Evolutionary conservation across 371 early-diverging fungal genomes (phyloP), one percentile per base, ranked within the genome.

Genomic region (Mucor saturninus): DNA sequence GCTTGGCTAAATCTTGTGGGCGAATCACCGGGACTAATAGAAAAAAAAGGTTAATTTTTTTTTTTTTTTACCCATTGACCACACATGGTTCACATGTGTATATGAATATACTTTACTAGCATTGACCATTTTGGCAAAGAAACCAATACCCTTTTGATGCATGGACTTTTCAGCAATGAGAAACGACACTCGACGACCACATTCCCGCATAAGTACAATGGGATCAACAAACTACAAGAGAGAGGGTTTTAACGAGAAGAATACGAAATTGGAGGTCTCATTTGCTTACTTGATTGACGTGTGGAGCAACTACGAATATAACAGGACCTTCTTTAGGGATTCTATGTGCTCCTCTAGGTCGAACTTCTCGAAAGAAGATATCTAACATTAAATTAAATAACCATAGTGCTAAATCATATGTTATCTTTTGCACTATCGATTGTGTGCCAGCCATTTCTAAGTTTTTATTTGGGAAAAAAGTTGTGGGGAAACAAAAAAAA

Each of bases 251-350:
- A 42, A 42, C 1, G 4, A 5, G 13, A 50, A 29, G 11, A 50
- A 9, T 13, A 11, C 10, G 10, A 26, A 46, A 14, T 0, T 6
- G 21, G 3, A 26, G 9, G 9, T 46, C 26, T 46, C 4, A 9
- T 21, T 4, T 40, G 30, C 15, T 69, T 82, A 85, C 89, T 83
- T 95, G 97, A 79, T 96, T 96, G 40, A 92, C 92, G 81, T 96
- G 97, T 37, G 97, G 97, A 3, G 95, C 97, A 7, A 87, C 93
- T 7, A 94, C 93, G 77, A 97, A 97, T 46, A 97, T 89, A 35
- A 95, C 89, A 6, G 96, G 95, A 0, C 95, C 95, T 26, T 85
- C 80, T 55, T 72, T 68, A 1, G 98, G 98, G 59, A 97, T 89
- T 61, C 86, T 82, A 73, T 96, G 93, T 32, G 89, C 75, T 50